These are phyloP conservation scores for Penstemon barbatus DNA, from an alignment of 257 asterid genomes.

Conservation along the genomic window DNA sequence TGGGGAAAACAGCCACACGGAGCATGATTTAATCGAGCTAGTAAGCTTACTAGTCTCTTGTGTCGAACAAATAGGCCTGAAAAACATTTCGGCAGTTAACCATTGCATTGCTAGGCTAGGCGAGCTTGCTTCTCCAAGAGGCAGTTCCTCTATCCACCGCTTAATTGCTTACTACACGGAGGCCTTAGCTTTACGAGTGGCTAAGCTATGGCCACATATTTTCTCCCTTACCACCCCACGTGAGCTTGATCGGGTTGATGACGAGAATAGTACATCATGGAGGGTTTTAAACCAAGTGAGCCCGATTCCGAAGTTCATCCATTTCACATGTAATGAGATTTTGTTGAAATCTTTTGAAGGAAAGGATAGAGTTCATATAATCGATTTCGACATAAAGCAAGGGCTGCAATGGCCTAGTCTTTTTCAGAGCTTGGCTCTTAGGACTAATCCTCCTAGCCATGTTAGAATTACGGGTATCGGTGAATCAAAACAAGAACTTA, in stretches of 20 bases:
- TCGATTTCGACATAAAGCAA: constrained; percentile 88
- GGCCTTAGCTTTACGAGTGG: constrained; percentile 70
- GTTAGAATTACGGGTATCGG: constrained; percentile 90
- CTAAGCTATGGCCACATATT: constrained; percentile 76
- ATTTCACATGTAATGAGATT: constrained; percentile 89
- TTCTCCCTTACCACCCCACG: constrained; percentile 68
- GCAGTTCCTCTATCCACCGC: constrained; percentile 65
- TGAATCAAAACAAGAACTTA: constrained; percentile 81
- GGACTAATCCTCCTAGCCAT: constrained; percentile 73
- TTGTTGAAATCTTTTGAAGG: constrained; percentile 76
- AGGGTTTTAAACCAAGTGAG: constrained; percentile 72
- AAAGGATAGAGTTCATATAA: constrained; percentile 78
- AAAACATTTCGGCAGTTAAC: constrained; percentile 53
- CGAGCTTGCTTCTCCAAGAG: constrained; percentile 86
- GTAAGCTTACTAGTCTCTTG: constrained; percentile 73
- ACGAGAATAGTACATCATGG: constrained; percentile 48
- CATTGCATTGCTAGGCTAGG: constrained; percentile 79
- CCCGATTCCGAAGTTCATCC: constrained; percentile 81
- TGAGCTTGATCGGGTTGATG: constrained; percentile 67
- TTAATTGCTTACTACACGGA: constrained; percentile 83
- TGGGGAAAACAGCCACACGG: constrained; percentile 42
- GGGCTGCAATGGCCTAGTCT: constrained; percentile 96
- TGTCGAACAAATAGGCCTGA: constrained; percentile 65
- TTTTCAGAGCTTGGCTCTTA: constrained; percentile 81
- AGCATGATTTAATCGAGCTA: constrained; percentile 68